Evolutionary conservation across 768 basidiomycete species (phyloP).

Genomic region (Pholiota conissans): DNA sequence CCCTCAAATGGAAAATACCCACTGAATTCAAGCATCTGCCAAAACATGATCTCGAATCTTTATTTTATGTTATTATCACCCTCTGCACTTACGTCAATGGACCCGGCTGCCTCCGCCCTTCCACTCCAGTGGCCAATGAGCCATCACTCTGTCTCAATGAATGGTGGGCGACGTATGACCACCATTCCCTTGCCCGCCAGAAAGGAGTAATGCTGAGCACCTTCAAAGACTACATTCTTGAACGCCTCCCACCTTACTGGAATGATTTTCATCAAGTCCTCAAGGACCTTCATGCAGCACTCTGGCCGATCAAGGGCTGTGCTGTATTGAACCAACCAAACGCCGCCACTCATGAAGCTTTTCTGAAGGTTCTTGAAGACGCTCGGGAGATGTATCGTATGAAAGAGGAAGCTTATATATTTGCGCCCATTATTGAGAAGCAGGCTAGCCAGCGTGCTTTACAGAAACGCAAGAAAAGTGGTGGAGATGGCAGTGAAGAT

Average conservation of each 20-base stretch:
- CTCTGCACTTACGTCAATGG: constrained; percentile 1
- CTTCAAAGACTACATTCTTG: background rate
- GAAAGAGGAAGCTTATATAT: background rate
- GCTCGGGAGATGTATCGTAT: background rate
- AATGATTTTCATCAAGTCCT: background rate
- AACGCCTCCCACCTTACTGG: constrained; percentile 3
- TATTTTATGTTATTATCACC: background rate
- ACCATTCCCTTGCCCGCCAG: background rate
- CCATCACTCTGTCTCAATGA: constrained; percentile 1
- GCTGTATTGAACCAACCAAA: background rate
- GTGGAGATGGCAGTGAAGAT: background rate
- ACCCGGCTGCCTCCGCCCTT: background rate
- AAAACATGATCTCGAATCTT: background rate
- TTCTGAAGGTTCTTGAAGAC: background rate
- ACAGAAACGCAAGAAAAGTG: background rate
- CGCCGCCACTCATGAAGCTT: background rate
- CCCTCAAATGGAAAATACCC: background rate
- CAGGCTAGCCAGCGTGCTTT: background rate
- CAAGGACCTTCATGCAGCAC: background rate
- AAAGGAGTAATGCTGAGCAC: background rate
- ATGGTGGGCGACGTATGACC: background rate
- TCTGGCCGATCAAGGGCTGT: background rate
- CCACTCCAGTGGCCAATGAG: background rate
- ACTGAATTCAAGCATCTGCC: background rate
- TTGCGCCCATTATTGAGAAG: background rate